Evolutionary conservation across 345 rosid species (phyloP), one percentile per base, ranked within the genome.

Genomic region (Corchorus olitorius): DNA sequence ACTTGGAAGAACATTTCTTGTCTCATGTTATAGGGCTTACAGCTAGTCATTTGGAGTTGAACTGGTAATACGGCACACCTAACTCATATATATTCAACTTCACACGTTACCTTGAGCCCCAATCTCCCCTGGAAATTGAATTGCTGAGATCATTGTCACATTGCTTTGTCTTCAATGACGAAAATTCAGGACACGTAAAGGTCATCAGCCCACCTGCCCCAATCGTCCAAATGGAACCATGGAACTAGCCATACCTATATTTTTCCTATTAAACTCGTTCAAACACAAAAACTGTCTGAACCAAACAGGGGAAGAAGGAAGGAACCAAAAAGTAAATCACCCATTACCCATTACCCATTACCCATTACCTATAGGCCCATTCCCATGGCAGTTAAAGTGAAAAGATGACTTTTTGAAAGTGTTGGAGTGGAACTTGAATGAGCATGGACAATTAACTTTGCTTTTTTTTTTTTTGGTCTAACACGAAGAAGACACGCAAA

Each of bases 81-180:
- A 65, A 5, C 10, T 15, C 50, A 11, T 14, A 19, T 16, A 33
- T 39, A 14, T 3, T 65, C 69, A 65, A 16, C 33, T 41, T 41
- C 50, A 41, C 70, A 65, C 70, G 70, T 65, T 41, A 41, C 70
- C 69, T 65, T 10, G 34, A n/a, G 50, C 50, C 70, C 52, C 70
- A 4, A 41, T 65, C 52, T 65, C 49, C 39, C 33, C 69, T 14
- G 15, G 27, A 65, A 65, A 41, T 17, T 3, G 43, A n/a, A 39
- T 39, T 41, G 70, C 50, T 65, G 52, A 62, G 45, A 34, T 35
- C 19, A 62, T 62, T 3, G 11, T 15, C 8, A 4, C 65, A n/a
- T 33, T 0, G 10, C n/a, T 16, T 13, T 19, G 55, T 22, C 39
- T 48, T 22, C 41, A 27, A 5, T 27, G 56, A 67, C 56, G 41